Evolutionary conservation across 1,139 yeast species (phyloP), one percentile per base, ranked within the genome.

Genomic region (Pneumocystis carinii): DNA sequence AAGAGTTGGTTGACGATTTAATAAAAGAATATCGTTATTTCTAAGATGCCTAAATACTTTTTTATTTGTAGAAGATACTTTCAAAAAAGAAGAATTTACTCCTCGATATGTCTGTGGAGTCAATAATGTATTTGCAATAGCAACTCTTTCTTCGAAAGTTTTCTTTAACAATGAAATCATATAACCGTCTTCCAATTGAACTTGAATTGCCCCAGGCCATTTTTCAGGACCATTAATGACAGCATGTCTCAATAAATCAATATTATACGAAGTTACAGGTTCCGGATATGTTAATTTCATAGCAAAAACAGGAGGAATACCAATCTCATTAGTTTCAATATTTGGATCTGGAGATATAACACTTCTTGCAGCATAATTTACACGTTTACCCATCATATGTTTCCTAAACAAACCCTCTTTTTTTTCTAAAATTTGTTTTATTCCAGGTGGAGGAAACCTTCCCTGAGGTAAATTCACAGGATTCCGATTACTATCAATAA

Each of bases 301-400:
- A 36, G 99, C 99, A 72, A 94, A 94, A 24, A 94, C 98, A 0
- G 98, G 98, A 55, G 99, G 99, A 63, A 94, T 94, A 77, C 98
- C 99, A 72, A 94, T 92, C 76, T 94, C 97, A 73, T 90, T 88
- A 19, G 98, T 92, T 77, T 92, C 98, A 71, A 94, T 81, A 77
- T 87, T 92, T 65, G 99, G 99, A 77, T 94, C 99, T 3, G 98
- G 98, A 6, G 98, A 90, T 76, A 94, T 94, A 70, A 94, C 99
- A 15, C 98, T 90, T 75, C 99, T 88, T 62, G 98, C 98, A 66
- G 98, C 97, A 72, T 87, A 90, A 74, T 94, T 94, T 66, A 94
- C 99, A 79, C 99, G 89, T 80, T 94, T 94, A 75, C 99, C 99
- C 98, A 94, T 94, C 98, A 94, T 92, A 72, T 94, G 96, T 75